Percentiles rank a stretch among this genome's conserved stretches.
These are phyloP conservation scores for Paecilomyces sp. DNA, from an alignment of 2,329 filamentous ascomycete species.

Conservation along the genomic window DNA sequence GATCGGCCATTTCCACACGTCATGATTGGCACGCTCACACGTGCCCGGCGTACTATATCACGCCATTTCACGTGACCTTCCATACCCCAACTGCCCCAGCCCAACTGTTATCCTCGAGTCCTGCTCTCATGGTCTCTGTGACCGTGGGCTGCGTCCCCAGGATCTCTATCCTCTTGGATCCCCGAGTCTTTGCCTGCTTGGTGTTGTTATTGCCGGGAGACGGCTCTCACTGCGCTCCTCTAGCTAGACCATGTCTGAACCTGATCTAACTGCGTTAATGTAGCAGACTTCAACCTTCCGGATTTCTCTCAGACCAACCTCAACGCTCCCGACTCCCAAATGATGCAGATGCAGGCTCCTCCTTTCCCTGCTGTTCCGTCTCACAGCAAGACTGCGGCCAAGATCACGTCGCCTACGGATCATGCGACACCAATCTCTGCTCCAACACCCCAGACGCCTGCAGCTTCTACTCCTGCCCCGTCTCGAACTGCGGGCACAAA, in stretches of 20 bases:
- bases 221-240: background rate
- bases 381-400: background rate
- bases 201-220: background rate
- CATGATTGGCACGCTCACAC: constrained; percentile 5
- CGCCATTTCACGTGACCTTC: constrained; percentile 30
- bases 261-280: constrained; percentile 2
- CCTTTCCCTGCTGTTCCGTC: constrained; percentile 10
- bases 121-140: constrained; percentile 1
- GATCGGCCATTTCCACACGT: background rate
- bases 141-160: background rate
- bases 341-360: constrained; percentile 17
- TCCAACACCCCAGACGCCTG: constrained; percentile 6
- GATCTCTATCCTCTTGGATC: background rate
- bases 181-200: background rate
- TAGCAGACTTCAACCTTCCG: constrained; percentile 26
- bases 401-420: constrained; percentile 5
- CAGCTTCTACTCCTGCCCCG: constrained; percentile 8
- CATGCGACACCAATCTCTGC: constrained; percentile 9
- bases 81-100: background rate
- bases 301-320: constrained; percentile 23
- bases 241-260: background rate
- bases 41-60: constrained; percentile 20
- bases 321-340: constrained; percentile 16
- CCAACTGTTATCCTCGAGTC: background rate
- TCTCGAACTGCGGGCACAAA: constrained; percentile 19